A percentile compares a stretch with the other conserved stretches of the same genome.
Evolutionary conservation across 2,329 filamentous ascomycete species (phyloP).

Genomic region (Thelonectria olida): DNA sequence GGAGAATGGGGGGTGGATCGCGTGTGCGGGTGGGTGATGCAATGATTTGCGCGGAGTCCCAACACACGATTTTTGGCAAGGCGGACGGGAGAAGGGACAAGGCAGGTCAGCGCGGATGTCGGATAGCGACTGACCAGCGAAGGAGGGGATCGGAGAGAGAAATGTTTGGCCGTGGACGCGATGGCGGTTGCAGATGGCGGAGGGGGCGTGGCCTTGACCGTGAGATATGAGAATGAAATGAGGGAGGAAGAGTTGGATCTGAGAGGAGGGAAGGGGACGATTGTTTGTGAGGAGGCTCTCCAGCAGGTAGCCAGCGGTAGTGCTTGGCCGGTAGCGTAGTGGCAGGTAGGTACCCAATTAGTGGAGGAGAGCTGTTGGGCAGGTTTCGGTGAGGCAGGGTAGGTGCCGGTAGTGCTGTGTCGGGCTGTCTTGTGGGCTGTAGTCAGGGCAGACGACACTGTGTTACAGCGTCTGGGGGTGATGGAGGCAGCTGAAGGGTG

Average conservation of each 20-base stretch:
- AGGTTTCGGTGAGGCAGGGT: conserved; percentile 1
- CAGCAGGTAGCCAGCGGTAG: conserved; percentile 1
- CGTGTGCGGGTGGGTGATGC: conserved; percentile 42
- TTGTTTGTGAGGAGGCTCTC: conserved; percentile 21
- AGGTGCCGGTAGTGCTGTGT: background rate
- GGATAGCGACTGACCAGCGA: conserved; percentile 21
- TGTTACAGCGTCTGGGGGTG: background rate
- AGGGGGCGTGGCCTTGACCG: conserved; percentile 28
- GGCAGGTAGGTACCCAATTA: background rate
- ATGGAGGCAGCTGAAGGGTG: background rate
- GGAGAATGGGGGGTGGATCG: conserved; percentile 40
- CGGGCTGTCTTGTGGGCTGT: background rate
- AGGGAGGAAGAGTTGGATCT: conserved; percentile 30
- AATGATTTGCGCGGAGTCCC: conserved; percentile 45
- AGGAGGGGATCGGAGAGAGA: conserved; percentile 13
- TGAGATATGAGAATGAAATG: conserved; percentile 41
- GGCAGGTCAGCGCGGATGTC: conserved; percentile 25
- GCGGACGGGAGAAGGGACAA: conserved; percentile 28
- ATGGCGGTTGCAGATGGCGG: conserved; percentile 25
- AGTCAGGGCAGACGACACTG: background rate
- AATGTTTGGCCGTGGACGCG: conserved; percentile 20
- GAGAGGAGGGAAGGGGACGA: conserved; percentile 18
- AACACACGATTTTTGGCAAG: conserved; percentile 42
- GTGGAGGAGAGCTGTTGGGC: conserved; percentile 1
- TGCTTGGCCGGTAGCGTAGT: background rate